Conservation (phyloP, 257 asterid species). For the Fraxinus anomala region DNA sequence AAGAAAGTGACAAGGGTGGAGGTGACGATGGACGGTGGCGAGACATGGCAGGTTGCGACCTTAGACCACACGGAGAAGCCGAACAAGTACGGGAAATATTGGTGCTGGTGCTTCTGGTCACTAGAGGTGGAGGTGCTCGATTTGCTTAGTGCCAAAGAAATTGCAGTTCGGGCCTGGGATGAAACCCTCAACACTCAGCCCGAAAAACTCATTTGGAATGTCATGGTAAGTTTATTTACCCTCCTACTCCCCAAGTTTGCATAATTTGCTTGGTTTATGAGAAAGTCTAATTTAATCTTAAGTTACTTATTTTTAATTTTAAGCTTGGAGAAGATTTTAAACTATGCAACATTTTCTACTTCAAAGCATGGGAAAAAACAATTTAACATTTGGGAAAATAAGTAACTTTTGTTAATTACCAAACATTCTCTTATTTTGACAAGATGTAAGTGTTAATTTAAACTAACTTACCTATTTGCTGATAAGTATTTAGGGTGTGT, state of each 20-base stretch:
- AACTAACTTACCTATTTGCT: background rate
- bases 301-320: too few relatives aligned
- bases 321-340: background rate
- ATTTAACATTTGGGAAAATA: too few relatives aligned
- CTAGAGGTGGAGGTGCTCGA: constrained; percentile 83
- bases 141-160: constrained; percentile 74
- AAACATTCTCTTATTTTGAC: too few relatives aligned
- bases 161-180: constrained; percentile 96
- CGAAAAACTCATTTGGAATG: constrained; percentile 86
- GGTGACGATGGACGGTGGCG: constrained; percentile 90
- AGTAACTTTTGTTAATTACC: too few relatives aligned
- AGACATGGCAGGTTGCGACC: constrained; percentile 62
- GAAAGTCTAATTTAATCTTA: too few relatives aligned
- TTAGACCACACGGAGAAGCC: constrained; percentile 79
- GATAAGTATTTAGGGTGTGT: background rate
- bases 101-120: constrained; percentile 99
- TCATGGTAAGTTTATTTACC: constrained; percentile 59
- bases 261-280: too few relatives aligned
- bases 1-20: constrained; percentile 90
- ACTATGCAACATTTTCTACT: too few relatives aligned
- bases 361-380: background rate
- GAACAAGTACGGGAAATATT: constrained; percentile 73
- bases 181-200: constrained; percentile 93
- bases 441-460: too few relatives aligned
- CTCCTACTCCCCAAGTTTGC: background rate